phyloP scores from a whole-genome alignment of 345 rosid genomes.

The Hypericum perforatum region DNA sequence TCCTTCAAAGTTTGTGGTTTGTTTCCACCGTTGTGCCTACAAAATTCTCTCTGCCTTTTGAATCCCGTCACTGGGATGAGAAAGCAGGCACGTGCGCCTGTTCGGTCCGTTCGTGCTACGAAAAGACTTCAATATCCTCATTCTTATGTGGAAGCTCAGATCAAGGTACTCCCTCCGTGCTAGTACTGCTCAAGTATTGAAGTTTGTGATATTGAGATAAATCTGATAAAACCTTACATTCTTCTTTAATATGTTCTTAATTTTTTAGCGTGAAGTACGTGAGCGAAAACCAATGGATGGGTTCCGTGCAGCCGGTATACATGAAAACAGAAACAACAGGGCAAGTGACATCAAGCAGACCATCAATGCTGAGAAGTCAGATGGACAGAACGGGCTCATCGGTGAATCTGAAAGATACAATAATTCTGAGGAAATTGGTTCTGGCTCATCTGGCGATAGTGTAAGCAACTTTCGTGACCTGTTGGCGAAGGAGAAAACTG shows the following conservation, averaged over 20 bases:
- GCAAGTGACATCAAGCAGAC: conserved; percentile 12
- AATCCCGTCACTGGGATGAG: conserved; percentile 52
- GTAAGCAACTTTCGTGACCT: conserved; percentile 34
- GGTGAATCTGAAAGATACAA: conserved; percentile 18
- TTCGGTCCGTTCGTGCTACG: conserved; percentile 30
- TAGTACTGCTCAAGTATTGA: no score
- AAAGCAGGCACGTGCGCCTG: conserved; percentile 28
- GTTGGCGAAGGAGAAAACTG: conserved; percentile 41
- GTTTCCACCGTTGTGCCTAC: conserved; percentile 60
- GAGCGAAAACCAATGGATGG: conserved; percentile 12
- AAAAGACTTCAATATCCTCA: conserved; percentile 1
- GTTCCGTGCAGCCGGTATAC: conserved; percentile 9
- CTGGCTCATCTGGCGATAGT: conserved; percentile 13
- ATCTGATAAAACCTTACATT: not conserved
- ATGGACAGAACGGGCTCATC: conserved; percentile 19
- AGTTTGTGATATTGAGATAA: not conserved
- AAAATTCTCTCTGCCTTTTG: conserved; percentile 48
- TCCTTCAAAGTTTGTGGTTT: conserved; percentile 55
- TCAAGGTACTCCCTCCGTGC: no score
- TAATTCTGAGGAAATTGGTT: conserved; percentile 9
- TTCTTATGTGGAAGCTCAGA: no score
- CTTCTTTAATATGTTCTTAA: conserved; percentile 4
- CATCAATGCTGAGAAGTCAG: conserved; percentile 11
- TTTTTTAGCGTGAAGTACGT: conserved; percentile 16
- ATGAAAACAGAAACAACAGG: conserved; percentile 22